These are phyloP conservation scores for Herpetomonas samuelpessoai DNA, from an alignment of 208 protist species.

Conservation along the genomic window DNA sequence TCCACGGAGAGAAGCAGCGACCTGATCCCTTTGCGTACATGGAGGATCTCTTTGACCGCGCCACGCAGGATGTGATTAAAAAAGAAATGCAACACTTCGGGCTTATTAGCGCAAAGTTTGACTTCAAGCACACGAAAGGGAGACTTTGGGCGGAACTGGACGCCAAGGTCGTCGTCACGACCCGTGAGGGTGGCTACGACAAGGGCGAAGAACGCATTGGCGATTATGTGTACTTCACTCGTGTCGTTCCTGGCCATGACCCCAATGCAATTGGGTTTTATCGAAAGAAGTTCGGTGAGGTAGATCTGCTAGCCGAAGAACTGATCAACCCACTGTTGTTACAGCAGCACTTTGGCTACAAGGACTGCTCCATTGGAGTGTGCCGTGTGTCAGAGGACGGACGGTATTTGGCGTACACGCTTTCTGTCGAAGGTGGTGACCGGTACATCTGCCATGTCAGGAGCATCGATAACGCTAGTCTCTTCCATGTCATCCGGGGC, in stretches of 20 bases:
- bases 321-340: constrained; percentile 86
- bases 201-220: constrained; percentile 90
- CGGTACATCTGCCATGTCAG: constrained; percentile 90
- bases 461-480: constrained; percentile 83
- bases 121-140: constrained; percentile 82
- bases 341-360: constrained; percentile 90
- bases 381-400: constrained; percentile 89
- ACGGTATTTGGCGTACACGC: constrained; percentile 86
- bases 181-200: constrained; percentile 85
- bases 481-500: constrained; percentile 89
- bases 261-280: constrained; percentile 84
- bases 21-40: constrained; percentile 85
- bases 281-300: constrained; percentile 82
- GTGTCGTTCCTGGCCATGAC: constrained; percentile 68
- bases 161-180: constrained; percentile 81
- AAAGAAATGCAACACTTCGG: constrained; percentile 70
- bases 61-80: constrained; percentile 67
- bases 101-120: constrained; percentile 72
- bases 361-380: constrained; percentile 80
- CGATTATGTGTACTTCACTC: constrained; percentile 90
- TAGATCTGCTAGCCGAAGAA: constrained; percentile 84
- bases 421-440: constrained; percentile 87
- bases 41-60: constrained; percentile 84
- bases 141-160: constrained; percentile 86
- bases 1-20: constrained; percentile 55